Evolutionary conservation across 2,329 filamentous ascomycete genomes (phyloP).

Genomic region (Arthrobotrys megalospora): DNA sequence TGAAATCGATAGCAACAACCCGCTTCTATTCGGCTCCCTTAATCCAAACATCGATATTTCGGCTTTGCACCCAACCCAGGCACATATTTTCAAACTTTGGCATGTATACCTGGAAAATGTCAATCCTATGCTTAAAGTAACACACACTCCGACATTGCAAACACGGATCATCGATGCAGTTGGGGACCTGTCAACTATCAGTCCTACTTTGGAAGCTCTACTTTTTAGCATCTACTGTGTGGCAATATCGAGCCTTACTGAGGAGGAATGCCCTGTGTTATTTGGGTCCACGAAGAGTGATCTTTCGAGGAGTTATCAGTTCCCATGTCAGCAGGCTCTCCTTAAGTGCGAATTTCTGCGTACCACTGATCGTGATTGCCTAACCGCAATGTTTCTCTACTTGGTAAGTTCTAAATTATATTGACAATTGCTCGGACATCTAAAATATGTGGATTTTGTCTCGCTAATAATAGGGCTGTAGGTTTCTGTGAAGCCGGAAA

Average conservation of each 20-base stretch:
- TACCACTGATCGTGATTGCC: conserved; percentile 75
- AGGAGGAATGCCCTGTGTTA: conserved; percentile 71
- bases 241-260: conserved; percentile 74
- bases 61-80: conserved; percentile 74
- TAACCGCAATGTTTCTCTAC: conserved; percentile 79
- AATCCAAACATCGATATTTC: conserved; percentile 69
- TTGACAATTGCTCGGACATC: too few species aligned
- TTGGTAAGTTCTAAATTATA: conserved; percentile 72
- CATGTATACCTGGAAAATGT: conserved; percentile 81
- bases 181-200: conserved; percentile 72
- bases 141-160: conserved; percentile 80
- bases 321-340: conserved; percentile 76
- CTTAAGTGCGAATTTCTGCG: conserved; percentile 78
- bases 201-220: conserved; percentile 73
- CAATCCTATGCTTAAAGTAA: conserved; percentile 80
- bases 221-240: conserved; percentile 78
- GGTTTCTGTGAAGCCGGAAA: conserved; percentile 68
- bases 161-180: conserved; percentile 76
- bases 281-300: conserved; percentile 73
- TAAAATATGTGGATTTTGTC: too few species aligned
- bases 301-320: conserved; percentile 72
- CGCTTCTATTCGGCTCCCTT: conserved; percentile 72
- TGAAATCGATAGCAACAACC: conserved; percentile 67
- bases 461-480: conserved; percentile 48
- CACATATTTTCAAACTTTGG: conserved; percentile 80